phyloP scores from a whole-genome alignment of 192 early-diverging fungal genomes.

The Coemansia sp. region DNA sequence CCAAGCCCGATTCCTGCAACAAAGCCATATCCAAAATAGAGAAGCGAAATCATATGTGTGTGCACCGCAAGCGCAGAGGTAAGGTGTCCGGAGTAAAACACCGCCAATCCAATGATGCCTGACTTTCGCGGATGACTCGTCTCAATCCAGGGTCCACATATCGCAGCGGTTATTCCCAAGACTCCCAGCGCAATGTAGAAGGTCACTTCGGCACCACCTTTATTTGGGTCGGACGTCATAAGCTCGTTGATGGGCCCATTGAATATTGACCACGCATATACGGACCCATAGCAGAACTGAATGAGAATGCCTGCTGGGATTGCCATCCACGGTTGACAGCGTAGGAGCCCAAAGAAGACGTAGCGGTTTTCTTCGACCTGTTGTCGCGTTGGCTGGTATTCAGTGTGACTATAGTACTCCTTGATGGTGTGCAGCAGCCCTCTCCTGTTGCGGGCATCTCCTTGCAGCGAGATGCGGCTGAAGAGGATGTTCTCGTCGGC shows the following conservation, averaged over 20 bases:
- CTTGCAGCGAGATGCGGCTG: constrained; percentile 40
- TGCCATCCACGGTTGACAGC: constrained; percentile 58
- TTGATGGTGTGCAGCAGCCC: constrained; percentile 21
- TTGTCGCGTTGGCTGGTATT: constrained; percentile 29
- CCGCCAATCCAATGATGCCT: constrained; percentile 46
- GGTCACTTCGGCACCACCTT: constrained; percentile 56
- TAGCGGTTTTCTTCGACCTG: constrained; percentile 39
- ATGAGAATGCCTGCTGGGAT: constrained; percentile 60
- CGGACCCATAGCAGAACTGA: constrained; percentile 63
- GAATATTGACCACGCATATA: constrained; percentile 68
- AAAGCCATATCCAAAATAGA: constrained; percentile 67
- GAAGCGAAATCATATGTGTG: constrained; percentile 57
- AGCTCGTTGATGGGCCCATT: constrained; percentile 59
- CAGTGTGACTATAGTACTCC: constrained; percentile 50
- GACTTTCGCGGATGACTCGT: constrained; percentile 57
- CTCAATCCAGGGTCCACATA: constrained; percentile 64
- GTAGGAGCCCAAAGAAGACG: constrained; percentile 53
- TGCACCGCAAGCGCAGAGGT: constrained; percentile 57
- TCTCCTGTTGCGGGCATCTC: constrained; percentile 9
- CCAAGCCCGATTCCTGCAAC: constrained; percentile 63
- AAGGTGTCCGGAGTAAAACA: constrained; percentile 59
- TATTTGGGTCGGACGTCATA: constrained; percentile 32
- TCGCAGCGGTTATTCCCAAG: constrained; percentile 57
- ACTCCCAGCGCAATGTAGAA: constrained; percentile 64
- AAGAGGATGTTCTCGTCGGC: constrained; percentile 42